A percentile compares a stretch with the other conserved stretches of the same genome.
phyloP scores from a whole-genome alignment of 352 stramenopile genomes.

The Phytophthora uliginosa region DNA sequence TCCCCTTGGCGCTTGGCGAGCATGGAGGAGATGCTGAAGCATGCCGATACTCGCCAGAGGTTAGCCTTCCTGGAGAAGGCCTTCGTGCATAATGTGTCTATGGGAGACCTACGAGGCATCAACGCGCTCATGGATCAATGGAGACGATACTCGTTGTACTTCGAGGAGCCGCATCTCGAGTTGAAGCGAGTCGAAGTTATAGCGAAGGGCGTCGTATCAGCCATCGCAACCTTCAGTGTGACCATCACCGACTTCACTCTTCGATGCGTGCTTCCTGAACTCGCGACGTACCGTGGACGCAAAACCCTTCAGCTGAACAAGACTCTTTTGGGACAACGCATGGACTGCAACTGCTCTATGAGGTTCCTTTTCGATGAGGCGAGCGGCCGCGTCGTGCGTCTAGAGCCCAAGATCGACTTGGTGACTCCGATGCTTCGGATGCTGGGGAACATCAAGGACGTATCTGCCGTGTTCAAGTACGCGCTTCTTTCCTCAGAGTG shows the following conservation, averaged over 20 bases:
- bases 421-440: conserved; percentile 16
- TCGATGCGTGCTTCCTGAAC: conserved; percentile 10
- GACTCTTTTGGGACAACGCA: conserved; percentile 12
- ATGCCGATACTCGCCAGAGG: conserved; percentile 6
- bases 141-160: conserved; percentile 32
- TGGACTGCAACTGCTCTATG: conserved; percentile 23
- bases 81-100: conserved; percentile 16
- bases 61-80: conserved; percentile 16
- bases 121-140: conserved; percentile 28
- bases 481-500: conserved; percentile 16
- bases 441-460: conserved; percentile 14
- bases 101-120: conserved; percentile 20
- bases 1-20: conserved; percentile 21
- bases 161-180: conserved; percentile 18
- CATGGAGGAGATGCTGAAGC: conserved; percentile 19
- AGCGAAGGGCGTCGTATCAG: conserved; percentile 10
- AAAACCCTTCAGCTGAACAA: neutral
- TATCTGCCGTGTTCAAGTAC: neutral
- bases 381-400: conserved; percentile 7
- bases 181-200: conserved; percentile 18
- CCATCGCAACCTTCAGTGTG: conserved; percentile 17
- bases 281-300: neutral
- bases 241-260: conserved; percentile 23
- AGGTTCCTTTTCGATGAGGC: conserved; percentile 20
- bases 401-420: conserved; percentile 22